Percentiles rank a stretch among this genome's conserved stretches.
phyloP scores from a whole-genome alignment of 192 early-diverging fungal genomes.

The Dissophora ornata region DNA sequence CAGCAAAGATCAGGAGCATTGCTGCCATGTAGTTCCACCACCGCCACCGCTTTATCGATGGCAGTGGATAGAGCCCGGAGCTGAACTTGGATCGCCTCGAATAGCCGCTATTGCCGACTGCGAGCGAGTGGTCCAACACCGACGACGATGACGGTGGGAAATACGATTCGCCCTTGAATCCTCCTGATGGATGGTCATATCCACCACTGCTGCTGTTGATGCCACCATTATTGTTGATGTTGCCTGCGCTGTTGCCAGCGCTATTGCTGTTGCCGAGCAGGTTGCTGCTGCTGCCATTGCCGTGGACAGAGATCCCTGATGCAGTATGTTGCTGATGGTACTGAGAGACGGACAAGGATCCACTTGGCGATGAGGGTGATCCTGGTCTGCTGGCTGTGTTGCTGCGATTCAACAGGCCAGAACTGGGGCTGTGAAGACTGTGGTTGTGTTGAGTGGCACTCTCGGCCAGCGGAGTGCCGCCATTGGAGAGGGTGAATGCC shows the following conservation, averaged over 20 bases:
- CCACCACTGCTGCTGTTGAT: not conserved
- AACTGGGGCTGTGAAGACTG: constrained; percentile 22
- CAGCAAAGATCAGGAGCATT: constrained; percentile 31
- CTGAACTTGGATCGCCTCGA: constrained; percentile 38
- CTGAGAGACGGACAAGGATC: constrained; percentile 10
- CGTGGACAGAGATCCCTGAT: constrained; percentile 3
- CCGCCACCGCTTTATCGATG: constrained; percentile 28
- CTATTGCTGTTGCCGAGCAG: not conserved
- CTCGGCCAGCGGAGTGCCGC: constrained; percentile 16
- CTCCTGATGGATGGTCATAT: not conserved
- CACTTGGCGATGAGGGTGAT: constrained; percentile 13
- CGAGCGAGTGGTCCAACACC: constrained; percentile 19
- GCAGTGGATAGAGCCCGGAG: constrained; percentile 5
- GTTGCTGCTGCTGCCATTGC: constrained; percentile 13
- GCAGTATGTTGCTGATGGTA: constrained; percentile 17
- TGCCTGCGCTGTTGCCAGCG: not conserved
- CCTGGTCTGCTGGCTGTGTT: constrained; percentile 44
- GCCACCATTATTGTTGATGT: too few relatives aligned
- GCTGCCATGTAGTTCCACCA: constrained; percentile 55
- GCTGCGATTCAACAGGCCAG: constrained; percentile 25
- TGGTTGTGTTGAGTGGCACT: constrained; percentile 14
- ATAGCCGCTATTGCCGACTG: constrained; percentile 25
- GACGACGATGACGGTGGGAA: constrained; percentile 34
- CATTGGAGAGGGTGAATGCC: constrained; percentile 22
- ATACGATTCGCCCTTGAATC: constrained; percentile 17